Base-by-base conservation (phyloP, 208 protist species). In the Trypanosoma grayi region DNA sequence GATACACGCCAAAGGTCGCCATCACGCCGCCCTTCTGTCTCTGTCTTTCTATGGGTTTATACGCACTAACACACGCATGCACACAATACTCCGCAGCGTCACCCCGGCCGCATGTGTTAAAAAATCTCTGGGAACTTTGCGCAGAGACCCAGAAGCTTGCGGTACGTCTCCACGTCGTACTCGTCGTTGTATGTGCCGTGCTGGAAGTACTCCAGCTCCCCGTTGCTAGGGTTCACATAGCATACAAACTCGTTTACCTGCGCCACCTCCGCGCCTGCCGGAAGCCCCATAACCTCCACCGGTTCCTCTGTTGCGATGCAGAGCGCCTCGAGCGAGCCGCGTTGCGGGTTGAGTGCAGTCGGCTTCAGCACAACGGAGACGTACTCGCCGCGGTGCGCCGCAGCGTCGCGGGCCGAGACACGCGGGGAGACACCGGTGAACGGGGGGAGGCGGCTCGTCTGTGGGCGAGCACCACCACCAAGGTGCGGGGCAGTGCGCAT, bases 161-260 rank as follows among this genome's bases (percentile, higher is more conserved):
- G 73, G 75, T 96, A 96, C 20, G 86, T 76, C 22, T 93, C 85
- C 73, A 92, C 87, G 77, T 96, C 90, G 53, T 93, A 94, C 54
- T 96, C 90, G 59, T 96, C 90, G 60, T 94, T 86, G 20, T 93
- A 81, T 53, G 90, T 79, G 10, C 83, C 90, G 65, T 93, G 85
- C 46, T 90, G 79, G 57, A 73, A 90, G 75, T 94, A 94, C 28
- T 75, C 66, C 28, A 96, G 65, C 40, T 88, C 70, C 4, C 83
- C 81, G n/a, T 53, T 80, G 53, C 83, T 61, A 25, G 85, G 85
- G 48, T 93, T 77, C 11, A 94, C 83, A 73, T 96, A 94, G 81
- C 85, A 91, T 39, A 94, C 83, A 66, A 96, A 93, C 74, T 96
- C 90, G 68, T 82, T 90, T 44, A 96, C 79, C n/a, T 82, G 82